phyloP scores from a whole-genome alignment of 768 basidiomycete genomes.

The Hygrophoropsis aurantiaca region DNA sequence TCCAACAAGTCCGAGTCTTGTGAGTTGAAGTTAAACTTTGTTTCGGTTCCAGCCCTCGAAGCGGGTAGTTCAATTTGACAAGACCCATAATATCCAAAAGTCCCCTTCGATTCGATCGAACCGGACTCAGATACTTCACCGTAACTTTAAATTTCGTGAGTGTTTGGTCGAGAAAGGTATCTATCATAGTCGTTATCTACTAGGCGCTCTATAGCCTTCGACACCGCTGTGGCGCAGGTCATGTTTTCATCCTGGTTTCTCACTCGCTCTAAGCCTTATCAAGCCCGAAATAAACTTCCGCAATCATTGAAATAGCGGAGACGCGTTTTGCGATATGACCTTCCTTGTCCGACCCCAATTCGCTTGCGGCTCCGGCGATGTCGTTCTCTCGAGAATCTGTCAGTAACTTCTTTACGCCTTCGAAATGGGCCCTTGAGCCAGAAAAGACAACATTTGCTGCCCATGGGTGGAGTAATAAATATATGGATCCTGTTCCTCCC shows the following conservation, averaged over 20 bases:
- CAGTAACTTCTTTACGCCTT: slow-evolving; percentile 30
- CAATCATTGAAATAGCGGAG: neutral
- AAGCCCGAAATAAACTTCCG: slow-evolving; percentile 4
- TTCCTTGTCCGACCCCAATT: neutral
- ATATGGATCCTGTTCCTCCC: slow-evolving; percentile 74
- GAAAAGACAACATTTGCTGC: slow-evolving; percentile 51
- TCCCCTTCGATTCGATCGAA: too few species aligned
- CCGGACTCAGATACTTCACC: too few species aligned
- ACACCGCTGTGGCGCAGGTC: too few species aligned
- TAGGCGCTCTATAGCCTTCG: too few species aligned
- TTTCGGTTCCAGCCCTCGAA: too few species aligned
- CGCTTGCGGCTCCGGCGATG: neutral
- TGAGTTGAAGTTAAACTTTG: too few species aligned
- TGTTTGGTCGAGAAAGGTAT: too few species aligned
- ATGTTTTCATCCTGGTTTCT: neutral
- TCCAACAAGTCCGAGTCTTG: too few species aligned
- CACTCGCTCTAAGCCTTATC: slow-evolving; percentile 4
- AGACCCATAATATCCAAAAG: too few species aligned
- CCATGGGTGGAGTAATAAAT: slow-evolving; percentile 66
- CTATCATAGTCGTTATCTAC: too few species aligned
- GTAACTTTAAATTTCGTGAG: too few species aligned
- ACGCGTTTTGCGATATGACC: neutral
- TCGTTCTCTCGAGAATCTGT: neutral
- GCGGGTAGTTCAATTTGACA: too few species aligned
- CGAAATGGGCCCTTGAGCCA: slow-evolving; percentile 51